Evolutionary conservation across 2,329 filamentous ascomycete species (phyloP).

Genomic region (Monilinia fructigena): DNA sequence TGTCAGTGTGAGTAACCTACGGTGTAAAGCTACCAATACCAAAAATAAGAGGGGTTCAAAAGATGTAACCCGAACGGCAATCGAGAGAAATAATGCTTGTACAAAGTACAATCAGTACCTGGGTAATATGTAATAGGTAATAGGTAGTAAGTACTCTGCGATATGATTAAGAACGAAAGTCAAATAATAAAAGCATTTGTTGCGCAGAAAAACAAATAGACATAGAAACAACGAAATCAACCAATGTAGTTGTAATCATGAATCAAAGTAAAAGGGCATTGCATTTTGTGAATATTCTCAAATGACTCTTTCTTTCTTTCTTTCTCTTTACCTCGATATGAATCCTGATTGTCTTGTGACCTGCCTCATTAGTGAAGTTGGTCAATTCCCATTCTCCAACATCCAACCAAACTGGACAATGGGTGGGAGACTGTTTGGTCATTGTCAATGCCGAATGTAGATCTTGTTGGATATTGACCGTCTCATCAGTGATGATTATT

Average conservation of each 20-base stretch:
- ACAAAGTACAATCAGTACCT: not conserved
- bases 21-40: not conserved
- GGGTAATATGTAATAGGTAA: not conserved
- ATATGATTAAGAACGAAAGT: not conserved
- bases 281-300: not conserved
- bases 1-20: too few relatives aligned
- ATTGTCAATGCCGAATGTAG: constrained; percentile 9
- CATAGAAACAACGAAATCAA: too few relatives aligned
- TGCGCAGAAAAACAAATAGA: not conserved
- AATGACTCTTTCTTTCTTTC: not conserved
- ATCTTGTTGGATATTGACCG: not conserved
- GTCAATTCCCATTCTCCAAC: not conserved
- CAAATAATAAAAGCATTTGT: not conserved
- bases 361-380: not conserved
- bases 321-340: not conserved
- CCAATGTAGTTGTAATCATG: not conserved
- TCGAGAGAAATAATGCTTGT: not conserved
- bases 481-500: too few relatives aligned
- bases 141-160: not conserved
- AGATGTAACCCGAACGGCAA: not conserved
- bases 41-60: not conserved
- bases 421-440: not conserved
- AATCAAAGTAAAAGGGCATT: not conserved
- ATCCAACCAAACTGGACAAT: too few relatives aligned
- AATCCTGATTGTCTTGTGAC: too few relatives aligned